Evolutionary conservation across 805 yeast species (phyloP).

Genomic region (Sungouiella blattae): DNA sequence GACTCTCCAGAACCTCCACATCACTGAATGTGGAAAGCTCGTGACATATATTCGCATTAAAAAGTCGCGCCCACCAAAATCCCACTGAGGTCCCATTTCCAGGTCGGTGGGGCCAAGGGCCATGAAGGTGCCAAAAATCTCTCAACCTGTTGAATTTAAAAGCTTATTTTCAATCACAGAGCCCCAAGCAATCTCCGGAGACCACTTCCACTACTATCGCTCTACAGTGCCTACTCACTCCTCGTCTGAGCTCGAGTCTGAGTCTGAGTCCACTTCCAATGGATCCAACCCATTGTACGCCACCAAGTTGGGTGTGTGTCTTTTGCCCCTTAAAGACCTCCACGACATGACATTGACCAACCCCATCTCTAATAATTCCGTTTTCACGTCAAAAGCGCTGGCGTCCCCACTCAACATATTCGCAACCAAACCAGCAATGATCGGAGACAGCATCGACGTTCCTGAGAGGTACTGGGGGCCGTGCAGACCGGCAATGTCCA

Average conservation of each 20-base stretch:
- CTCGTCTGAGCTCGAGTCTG: background rate
- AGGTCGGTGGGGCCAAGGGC: too few species aligned
- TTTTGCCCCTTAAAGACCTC: constrained; percentile 6
- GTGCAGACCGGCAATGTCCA: constrained; percentile 32
- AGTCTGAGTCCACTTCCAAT: background rate
- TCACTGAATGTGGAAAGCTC: too few species aligned
- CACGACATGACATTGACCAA: background rate
- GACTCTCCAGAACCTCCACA: too few species aligned
- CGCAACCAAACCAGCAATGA: constrained; percentile 14
- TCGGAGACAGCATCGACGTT: constrained; percentile 17
- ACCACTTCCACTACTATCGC: too few species aligned
- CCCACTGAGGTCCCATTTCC: too few species aligned
- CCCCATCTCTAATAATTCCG: background rate
- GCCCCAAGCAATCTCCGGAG: too few species aligned
- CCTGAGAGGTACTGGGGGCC: constrained; percentile 12
- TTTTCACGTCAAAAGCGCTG: constrained; percentile 9
- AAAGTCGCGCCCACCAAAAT: too few species aligned
- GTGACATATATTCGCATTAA: too few species aligned
- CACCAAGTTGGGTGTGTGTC: constrained; percentile 14
- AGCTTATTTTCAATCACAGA: too few species aligned
- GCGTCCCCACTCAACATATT: constrained; percentile 14
- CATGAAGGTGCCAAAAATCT: too few species aligned
- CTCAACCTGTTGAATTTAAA: too few species aligned
- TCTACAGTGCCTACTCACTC: too few species aligned
- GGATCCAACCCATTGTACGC: constrained; percentile 18